Percentiles rank a stretch among this genome's conserved stretches.
These are phyloP conservation scores for Eucalyptus dawsonii DNA, from an alignment of 345 rosid genomes.

Conservation along the genomic window DNA sequence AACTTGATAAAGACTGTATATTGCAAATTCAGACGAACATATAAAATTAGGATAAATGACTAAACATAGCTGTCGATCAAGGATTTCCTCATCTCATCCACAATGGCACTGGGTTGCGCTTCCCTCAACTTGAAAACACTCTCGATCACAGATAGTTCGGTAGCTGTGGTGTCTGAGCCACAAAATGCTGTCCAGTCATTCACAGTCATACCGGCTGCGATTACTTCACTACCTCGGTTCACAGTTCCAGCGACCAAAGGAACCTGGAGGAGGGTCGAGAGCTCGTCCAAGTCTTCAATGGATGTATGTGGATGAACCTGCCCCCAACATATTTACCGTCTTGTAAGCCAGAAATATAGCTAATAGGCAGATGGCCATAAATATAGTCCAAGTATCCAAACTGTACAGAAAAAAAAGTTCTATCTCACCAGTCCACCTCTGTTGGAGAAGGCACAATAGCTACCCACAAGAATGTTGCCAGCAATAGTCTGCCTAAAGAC, in stretches of 20 bases:
- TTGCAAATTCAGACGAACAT: not conserved
- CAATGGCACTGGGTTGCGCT: conserved; percentile 73
- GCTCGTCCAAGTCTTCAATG: conserved; percentile 85
- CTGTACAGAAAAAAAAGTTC: not conserved
- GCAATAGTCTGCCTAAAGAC: conserved; percentile 93
- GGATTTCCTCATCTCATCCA: conserved; percentile 88
- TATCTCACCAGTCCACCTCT: conserved; percentile 77
- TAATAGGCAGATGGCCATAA: not conserved
- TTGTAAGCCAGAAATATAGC: not conserved
- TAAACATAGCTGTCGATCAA: conserved; percentile 65
- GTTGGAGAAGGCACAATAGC: conserved; percentile 82
- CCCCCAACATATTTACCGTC: not conserved
- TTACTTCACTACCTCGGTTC: conserved; percentile 83
- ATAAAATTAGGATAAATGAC: not conserved
- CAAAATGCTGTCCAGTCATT: conserved; percentile 90
- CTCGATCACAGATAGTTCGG: conserved; percentile 83
- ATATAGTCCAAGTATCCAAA: not conserved
- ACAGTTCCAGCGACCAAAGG: conserved; percentile 71
- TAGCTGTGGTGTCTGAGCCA: conserved; percentile 91
- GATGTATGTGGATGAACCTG: conserved; percentile 97
- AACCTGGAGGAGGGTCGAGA: conserved; percentile 83
- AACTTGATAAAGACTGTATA: not conserved
- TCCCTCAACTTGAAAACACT: conserved; percentile 89
- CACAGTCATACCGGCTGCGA: conserved; percentile 74
- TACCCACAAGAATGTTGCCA: conserved; percentile 88